These are phyloP conservation scores for Cadophora gregata DNA, from an alignment of 2,329 filamentous ascomycete genomes.

Conservation along the genomic window DNA sequence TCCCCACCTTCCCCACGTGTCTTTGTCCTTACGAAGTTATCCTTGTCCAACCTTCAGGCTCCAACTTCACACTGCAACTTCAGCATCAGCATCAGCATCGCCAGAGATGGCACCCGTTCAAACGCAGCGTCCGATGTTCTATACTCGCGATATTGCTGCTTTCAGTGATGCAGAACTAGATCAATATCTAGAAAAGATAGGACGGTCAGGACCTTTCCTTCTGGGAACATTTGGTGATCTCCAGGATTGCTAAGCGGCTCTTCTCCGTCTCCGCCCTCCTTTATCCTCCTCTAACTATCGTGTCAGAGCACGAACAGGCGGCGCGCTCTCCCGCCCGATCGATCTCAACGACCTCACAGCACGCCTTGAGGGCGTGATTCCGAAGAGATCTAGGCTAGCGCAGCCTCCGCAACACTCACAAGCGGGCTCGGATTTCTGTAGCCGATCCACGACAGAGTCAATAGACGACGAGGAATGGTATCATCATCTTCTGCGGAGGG, in stretches of 20 bases:
- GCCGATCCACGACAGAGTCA: not conserved
- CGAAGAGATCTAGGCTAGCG: conserved; percentile 10
- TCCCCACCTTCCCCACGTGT: too few relatives aligned
- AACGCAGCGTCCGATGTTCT: conserved; percentile 21
- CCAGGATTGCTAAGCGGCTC: conserved; percentile 20
- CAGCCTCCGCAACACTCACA: conserved; percentile 10
- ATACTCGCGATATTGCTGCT: conserved; percentile 25
- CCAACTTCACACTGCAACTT: too few relatives aligned
- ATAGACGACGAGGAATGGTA: conserved; percentile 23
- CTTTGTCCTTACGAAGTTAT: too few relatives aligned
- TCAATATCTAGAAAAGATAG: conserved; percentile 26
- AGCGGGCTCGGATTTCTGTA: not conserved
- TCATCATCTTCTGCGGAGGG: conserved; percentile 17
- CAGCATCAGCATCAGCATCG: not conserved
- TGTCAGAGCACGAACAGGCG: conserved; percentile 13
- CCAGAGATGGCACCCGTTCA: conserved; percentile 17
- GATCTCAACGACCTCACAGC: conserved; percentile 27
- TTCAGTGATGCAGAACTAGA: conserved; percentile 31
- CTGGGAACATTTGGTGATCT: conserved; percentile 3
- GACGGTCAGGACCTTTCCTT: conserved; percentile 22
- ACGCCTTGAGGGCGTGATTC: conserved; percentile 23
- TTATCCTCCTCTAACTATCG: conserved; percentile 11
- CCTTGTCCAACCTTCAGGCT: too few relatives aligned
- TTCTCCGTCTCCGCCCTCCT: conserved; percentile 5
- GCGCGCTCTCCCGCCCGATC: conserved; percentile 15